A percentile compares a stretch with the other conserved stretches of the same genome.
phyloP scores from a whole-genome alignment of 2,329 filamentous ascomycete genomes.

The Sporothrix pseudoabietina region DNA sequence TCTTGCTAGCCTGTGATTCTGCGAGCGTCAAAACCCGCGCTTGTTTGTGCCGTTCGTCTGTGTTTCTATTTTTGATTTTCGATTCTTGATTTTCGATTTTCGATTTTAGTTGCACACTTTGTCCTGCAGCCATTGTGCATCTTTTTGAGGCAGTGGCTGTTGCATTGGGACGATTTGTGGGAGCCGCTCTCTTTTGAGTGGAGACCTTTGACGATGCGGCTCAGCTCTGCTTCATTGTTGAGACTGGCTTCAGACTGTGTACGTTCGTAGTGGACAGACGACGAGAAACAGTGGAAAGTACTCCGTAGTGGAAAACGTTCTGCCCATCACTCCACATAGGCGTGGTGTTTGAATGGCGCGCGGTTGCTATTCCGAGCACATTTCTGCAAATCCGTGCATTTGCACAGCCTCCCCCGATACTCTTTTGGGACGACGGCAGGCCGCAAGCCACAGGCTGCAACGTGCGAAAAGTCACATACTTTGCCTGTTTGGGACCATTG shows the following conservation, averaged over 20 bases:
- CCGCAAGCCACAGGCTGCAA: constrained; percentile 11
- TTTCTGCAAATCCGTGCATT: neutral
- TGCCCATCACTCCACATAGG: neutral
- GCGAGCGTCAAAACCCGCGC: neutral
- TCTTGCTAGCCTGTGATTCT: neutral
- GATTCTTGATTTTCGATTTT: neutral
- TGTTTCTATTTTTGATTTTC: neutral
- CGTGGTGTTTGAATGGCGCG: neutral
- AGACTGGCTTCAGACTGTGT: neutral
- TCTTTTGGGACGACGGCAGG: constrained; percentile 1
- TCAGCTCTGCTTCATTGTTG: neutral
- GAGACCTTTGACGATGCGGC: neutral
- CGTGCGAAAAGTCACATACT: neutral
- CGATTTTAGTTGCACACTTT: neutral
- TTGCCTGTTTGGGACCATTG: neutral
- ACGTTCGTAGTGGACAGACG: neutral
- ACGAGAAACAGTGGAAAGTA: neutral
- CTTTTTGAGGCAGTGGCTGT: neutral
- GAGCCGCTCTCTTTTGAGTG: neutral
- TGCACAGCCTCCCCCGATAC: constrained; percentile 21
- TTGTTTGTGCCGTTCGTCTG: neutral
- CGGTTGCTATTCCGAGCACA: neutral
- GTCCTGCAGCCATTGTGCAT: neutral
- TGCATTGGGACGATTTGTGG: neutral
- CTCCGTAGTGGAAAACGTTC: neutral